Evolutionary conservation across 306 rosid species (phyloP).

Genomic region (Rosa chinensis): DNA sequence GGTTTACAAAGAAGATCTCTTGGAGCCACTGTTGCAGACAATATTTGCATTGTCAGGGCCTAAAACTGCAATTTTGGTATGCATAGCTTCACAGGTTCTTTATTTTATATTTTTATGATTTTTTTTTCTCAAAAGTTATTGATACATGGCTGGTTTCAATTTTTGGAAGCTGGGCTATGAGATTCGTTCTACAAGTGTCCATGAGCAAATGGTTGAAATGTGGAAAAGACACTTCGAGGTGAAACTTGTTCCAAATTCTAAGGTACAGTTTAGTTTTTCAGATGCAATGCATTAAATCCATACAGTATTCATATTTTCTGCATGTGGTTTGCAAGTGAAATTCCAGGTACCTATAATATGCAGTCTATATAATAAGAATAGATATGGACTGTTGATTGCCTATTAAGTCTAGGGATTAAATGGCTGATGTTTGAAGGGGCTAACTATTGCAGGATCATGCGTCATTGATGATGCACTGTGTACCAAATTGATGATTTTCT

Average conservation of each 20-base stretch:
- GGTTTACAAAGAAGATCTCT: slow-evolving; percentile 86
- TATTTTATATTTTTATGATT: not conserved
- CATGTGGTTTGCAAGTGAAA: not conserved
- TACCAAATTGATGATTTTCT: not conserved
- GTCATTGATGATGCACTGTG: not conserved
- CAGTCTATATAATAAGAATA: not conserved
- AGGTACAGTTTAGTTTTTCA: slow-evolving; percentile 44
- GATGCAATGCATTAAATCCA: not conserved
- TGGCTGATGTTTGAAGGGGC: not conserved
- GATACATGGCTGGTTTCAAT: slow-evolving; percentile 15
- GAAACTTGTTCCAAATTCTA: slow-evolving; percentile 72
- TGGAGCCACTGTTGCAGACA: slow-evolving; percentile 83
- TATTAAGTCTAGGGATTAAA: not conserved
- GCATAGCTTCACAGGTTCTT: slow-evolving; percentile 8
- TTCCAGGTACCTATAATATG: not conserved
- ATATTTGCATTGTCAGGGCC: slow-evolving; percentile 83
- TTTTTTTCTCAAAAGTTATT: not conserved
- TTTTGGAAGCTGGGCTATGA: slow-evolving; percentile 81
- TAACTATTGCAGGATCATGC: not conserved
- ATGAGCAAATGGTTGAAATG: slow-evolving; percentile 92
- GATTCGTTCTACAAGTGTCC: slow-evolving; percentile 79
- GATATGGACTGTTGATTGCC: not conserved
- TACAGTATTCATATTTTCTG: not conserved
- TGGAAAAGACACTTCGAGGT: slow-evolving; percentile 73
- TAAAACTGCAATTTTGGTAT: slow-evolving; percentile 74